A percentile compares a stretch with the other conserved stretches of the same genome.
phyloP scores from a whole-genome alignment of 1,284 basidiomycete species.

The Cutaneotrichosporon mucoides region DNA sequence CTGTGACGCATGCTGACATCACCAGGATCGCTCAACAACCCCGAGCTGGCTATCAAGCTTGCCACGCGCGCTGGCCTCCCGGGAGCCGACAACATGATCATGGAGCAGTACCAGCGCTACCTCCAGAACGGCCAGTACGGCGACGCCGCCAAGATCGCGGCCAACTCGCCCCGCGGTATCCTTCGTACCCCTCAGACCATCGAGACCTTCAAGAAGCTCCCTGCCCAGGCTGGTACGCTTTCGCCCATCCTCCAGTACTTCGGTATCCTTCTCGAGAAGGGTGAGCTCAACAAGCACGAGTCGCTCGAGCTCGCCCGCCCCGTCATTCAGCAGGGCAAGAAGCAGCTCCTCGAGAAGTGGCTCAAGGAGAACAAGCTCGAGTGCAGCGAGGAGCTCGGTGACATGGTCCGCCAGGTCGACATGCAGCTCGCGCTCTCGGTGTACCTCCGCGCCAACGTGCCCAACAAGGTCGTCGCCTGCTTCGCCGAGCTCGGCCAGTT shows the following conservation, averaged over 20 bases:
- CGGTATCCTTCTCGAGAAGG: conserved; percentile 94
- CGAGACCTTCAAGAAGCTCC: conserved; percentile 95
- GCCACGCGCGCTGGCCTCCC: conserved; percentile 96
- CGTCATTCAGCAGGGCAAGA: conserved; percentile 92
- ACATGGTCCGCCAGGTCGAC: conserved; percentile 84
- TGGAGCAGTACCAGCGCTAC: conserved; percentile 91
- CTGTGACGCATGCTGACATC: conserved; percentile 11
- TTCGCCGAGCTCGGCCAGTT: conserved; percentile 99
- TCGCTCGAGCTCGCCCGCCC: conserved; percentile 94
- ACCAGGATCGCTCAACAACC: conserved; percentile 82
- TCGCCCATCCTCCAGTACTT: conserved; percentile 99
- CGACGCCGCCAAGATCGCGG: conserved; percentile 98
- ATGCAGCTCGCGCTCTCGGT: conserved; percentile 99
- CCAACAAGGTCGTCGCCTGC: conserved; percentile 98
- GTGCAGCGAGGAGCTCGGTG: conserved; percentile 97
- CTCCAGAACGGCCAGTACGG: conserved; percentile 86
- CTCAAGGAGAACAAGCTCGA: conserved; percentile 99
- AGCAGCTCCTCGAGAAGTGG: conserved; percentile 98
- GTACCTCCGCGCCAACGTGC: conserved; percentile 95
- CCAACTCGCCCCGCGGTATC: conserved; percentile 95
- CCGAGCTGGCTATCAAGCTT: conserved; percentile 96
- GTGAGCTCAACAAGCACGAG: conserved; percentile 94
- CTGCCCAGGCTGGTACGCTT: conserved; percentile 81
- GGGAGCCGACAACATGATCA: conserved; percentile 94
- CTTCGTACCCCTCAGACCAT: conserved; percentile 93